Evolutionary conservation across 2,329 filamentous ascomycete genomes (phyloP), one percentile per base, ranked within the genome.

Genomic region (Dendryphion nanum): DNA sequence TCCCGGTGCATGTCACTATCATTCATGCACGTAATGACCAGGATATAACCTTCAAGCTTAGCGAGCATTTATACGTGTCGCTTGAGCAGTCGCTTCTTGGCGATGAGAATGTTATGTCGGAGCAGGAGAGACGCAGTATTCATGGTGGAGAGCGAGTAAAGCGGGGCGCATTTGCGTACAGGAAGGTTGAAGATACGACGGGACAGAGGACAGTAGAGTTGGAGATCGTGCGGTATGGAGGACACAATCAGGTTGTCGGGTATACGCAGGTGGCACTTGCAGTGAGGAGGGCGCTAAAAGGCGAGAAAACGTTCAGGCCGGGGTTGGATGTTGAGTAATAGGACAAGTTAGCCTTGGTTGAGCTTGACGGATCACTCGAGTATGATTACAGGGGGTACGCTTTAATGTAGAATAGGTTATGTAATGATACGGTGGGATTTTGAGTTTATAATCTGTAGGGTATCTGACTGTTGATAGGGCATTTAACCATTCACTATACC

Each of bases 11-110:
- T 16, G 68, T 96, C 15, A 82, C 78, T 30, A 70, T 96, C 29
- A 69, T 97, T 3, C 91, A 96, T 54, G 86, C 89, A 13, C 76
- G 77, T 37, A 80, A 95, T 55, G 91, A 97, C 60, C 70, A 72
- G 41, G 88, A 95, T 51, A 95, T 97, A 42, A 82, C 86, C 0
- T 91, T 81, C 69, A 75, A 70, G 1, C 82, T 89, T 55, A 81
- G 82, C 19, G 51, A 62, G 30, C 62, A 40, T 0, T 26, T 66
- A 23, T 66, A 53, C 28, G 36, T 36, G 23, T 49, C 45, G 2
- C 44, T 65, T 6, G 53, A 64, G 34, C 37, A 36, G 1, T 21
- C 53, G 40, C 41, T 64, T 56, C 18, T 62, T 52, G 51, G 56
- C 34, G 42, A 60, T 17, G 63, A 53, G 43, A 59, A 39, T 15